Base-by-base conservation (phyloP, 2,329 filamentous ascomycete species). In the Scleromitrula shiraiana region DNA sequence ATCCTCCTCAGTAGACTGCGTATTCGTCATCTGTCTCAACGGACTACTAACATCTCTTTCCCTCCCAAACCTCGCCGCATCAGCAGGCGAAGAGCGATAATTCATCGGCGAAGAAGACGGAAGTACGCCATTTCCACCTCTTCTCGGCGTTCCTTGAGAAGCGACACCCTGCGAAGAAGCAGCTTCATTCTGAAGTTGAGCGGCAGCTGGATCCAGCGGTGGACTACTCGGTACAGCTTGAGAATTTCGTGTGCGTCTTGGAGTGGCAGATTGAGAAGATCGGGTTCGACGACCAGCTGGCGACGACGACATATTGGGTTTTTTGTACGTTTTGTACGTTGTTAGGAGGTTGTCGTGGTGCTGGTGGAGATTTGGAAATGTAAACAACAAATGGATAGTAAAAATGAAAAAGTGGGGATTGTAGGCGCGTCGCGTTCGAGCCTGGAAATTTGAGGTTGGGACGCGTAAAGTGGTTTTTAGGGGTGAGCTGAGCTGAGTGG, bases 71-170 rank as follows among this genome's bases (percentile, higher is more conserved):
- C 55, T 59, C 59, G 68, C 64, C 53, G 63, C 60, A 59, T 67
- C 64, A 60, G 68, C 62, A 6, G 80, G 78, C 15, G 79, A 83
- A 0, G 78, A 82, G 53, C 73, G 79, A 67, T 82, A 94, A 67
- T 87, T 86, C 55, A 95, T 74, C 33, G 90, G 90, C 50, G 89
- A 95, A 4, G 88, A 93, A 2, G 88, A 91, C 53, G 82, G 71
- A 57, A 75, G 71, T 19, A 73, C 67, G 57, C 70, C 68, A 15
- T 66, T 66, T 41, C 65, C 67, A 47, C 66, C 66, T 42, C 72
- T 76, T 36, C 63, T 64, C 60, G 56, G 62, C 17, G 33, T 23
- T n/a, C n/a, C n/a, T 10, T 42, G 40, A 36, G 33, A 19, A 6
- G 30, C 20, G 7, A 4, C 47, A 50, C 48, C 51, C 43, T 62